Evolutionary conservation across 1,284 basidiomycete genomes (phyloP), one percentile per base, ranked within the genome.

Genomic region (Chondrostereum purpureum): DNA sequence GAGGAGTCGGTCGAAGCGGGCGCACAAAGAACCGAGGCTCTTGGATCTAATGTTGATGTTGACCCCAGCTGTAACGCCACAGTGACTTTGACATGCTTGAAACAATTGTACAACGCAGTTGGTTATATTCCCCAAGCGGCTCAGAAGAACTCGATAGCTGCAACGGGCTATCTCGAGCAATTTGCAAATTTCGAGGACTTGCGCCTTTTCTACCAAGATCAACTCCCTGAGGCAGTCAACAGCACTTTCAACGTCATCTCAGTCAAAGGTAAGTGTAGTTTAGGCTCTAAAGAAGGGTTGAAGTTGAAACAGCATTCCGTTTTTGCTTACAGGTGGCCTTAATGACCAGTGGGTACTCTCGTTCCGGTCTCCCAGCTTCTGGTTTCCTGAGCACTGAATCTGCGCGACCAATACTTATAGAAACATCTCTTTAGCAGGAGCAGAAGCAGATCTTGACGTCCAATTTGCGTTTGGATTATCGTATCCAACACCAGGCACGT

Each of bases 401-500:
- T 72, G 62, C 72, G 69, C 12, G 71, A 73, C 53, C 60, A 75
- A 18, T 70, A 75, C 49, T 67, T 73, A 74, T 33, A 20, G 17
- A n/a, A 31, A 21, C 21, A 21, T 39, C 23, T 24, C 41, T 47
- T 21, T 27, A 12, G 47, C 41, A 8, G 85, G 83, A 1, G 58
- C 55, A 3, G 88, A 91, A 60, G 87, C 86, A 6, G 73, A 87
- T 55, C 63, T 91, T 49, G 88, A 86, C 58, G 72, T 67, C 8
- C 83, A 81, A 58, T 43, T 50, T 33, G 42, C 47, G 11, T 49
- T 51, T 36, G 50, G 47, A 1, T 35, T 51, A 12, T 42, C 46
- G 5, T 53, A 42, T 43, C 45, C 48, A 53, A 36, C 54, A 53
- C 23, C 51, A 45, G 14, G 58, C 55, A 49, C 48, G 42, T 43